phyloP scores from a whole-genome alignment of 768 basidiomycete species.

The Calocera viscosa region DNA sequence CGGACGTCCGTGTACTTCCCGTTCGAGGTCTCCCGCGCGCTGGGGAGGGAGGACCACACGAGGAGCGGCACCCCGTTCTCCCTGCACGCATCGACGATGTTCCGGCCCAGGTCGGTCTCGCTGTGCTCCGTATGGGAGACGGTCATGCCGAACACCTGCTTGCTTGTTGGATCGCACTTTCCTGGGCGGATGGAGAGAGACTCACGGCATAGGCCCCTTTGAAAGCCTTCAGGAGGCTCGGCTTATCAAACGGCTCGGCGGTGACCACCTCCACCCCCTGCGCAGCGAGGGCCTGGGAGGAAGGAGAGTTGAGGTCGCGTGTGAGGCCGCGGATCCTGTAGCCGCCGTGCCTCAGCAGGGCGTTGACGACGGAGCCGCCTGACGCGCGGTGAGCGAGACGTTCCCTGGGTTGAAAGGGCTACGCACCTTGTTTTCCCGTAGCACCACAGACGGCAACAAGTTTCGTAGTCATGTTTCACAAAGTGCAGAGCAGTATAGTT shows the following conservation, averaged over 20 bases:
- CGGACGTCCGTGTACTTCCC: neutral
- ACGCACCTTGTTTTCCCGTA: constrained; percentile 16
- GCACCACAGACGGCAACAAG: constrained; percentile 19
- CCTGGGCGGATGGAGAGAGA: neutral
- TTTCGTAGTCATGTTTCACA: neutral
- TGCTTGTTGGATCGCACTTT: neutral
- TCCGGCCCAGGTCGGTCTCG: neutral
- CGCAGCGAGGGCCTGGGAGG: neutral
- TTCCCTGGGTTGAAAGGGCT: neutral
- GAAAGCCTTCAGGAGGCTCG: neutral
- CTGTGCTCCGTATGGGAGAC: neutral
- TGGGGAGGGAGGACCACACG: neutral
- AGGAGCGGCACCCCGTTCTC: neutral
- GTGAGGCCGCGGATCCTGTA: constrained; percentile 21
- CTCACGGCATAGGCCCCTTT: neutral
- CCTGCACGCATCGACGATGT: constrained; percentile 2
- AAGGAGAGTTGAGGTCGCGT: constrained; percentile 16
- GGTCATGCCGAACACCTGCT: neutral
- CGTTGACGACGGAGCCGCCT: constrained; percentile 18
- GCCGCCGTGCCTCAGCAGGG: constrained; percentile 14
- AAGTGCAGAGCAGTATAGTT: no score
- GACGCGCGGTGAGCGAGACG: neutral
- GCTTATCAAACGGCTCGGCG: neutral
- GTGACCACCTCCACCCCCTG: neutral
- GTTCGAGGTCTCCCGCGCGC: neutral